Conservation (phyloP, 2,329 filamentous ascomycete species). For the Monosporascus sp. region DNA sequence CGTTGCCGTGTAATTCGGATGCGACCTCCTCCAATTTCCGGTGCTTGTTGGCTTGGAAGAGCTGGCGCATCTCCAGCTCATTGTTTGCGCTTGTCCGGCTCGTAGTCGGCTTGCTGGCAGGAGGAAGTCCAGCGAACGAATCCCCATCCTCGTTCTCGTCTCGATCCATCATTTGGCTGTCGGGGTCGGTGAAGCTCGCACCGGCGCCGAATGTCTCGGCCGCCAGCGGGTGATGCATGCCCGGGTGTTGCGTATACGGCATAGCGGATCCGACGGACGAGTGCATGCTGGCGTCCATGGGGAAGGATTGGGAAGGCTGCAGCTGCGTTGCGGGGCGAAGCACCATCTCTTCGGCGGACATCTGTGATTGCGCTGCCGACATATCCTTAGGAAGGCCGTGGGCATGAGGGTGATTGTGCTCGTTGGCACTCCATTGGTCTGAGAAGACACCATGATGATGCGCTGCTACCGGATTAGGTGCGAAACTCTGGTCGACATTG, state of each 20-base stretch:
- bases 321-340: constrained; percentile 54
- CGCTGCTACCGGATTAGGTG: constrained; percentile 15
- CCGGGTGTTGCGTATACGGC: constrained; percentile 37
- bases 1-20: constrained; percentile 70
- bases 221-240: constrained; percentile 46
- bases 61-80: constrained; percentile 72
- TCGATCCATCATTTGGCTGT: constrained; percentile 56
- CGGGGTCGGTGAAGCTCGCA: constrained; percentile 51
- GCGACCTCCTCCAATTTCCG: constrained; percentile 68
- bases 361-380: constrained; percentile 34
- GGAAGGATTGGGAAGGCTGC: constrained; percentile 43
- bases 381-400: constrained; percentile 40
- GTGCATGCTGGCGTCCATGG: constrained; percentile 47
- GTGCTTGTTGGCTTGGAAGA: constrained; percentile 65
- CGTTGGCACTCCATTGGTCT: constrained; percentile 45
- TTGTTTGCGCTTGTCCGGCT: constrained; percentile 71
- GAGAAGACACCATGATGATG: constrained; percentile 37
- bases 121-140: constrained; percentile 39
- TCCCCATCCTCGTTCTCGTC: constrained; percentile 56
- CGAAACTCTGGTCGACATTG: constrained; percentile 45
- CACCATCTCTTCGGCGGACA: constrained; percentile 57
- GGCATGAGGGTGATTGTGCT: constrained; percentile 14
- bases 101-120: constrained; percentile 50
- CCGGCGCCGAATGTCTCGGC: constrained; percentile 48
- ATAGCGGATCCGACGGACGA: constrained; percentile 40